Evolutionary conservation across 352 stramenopile species (phyloP).

Genomic region (Globisporangium emineosum): DNA sequence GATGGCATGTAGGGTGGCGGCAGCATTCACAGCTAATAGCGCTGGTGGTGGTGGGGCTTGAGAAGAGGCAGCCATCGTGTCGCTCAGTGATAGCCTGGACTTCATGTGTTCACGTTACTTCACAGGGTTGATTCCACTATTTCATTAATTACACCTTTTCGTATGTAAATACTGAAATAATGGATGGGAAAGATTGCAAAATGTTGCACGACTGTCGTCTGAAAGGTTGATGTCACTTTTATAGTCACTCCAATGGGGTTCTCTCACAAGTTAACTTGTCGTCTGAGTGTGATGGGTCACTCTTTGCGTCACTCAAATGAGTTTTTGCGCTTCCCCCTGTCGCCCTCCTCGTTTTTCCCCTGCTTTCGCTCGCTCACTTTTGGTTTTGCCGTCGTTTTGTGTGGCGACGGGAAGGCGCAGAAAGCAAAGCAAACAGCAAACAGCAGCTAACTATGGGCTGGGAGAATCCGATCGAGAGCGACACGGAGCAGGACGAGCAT

Average conservation of each 20-base stretch:
- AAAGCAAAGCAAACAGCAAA: not conserved
- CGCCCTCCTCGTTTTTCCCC: not conserved
- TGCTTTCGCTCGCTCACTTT: conserved; percentile 21
- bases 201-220: not conserved
- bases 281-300: no score
- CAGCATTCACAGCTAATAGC: no score
- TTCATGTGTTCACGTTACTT: not conserved
- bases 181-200: not conserved
- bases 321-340: not conserved
- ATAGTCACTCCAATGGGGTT: no score
- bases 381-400: conserved; percentile 27
- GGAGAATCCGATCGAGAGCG: conserved; percentile 64
- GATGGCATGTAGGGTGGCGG: not conserved
- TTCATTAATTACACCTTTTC: no score
- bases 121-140: no score
- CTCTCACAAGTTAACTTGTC: no score
- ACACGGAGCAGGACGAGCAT: conserved; percentile 44
- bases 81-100: no score
- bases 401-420: conserved; percentile 13
- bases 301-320: not conserved
- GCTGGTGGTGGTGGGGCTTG: no score
- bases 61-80: not conserved
- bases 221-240: no score
- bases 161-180: no score
- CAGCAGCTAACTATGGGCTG: conserved; percentile 44